Percentiles rank a stretch among this genome's conserved stretches.
Evolutionary conservation across 2,329 filamentous ascomycete species (phyloP).

Genomic region (Botrytis galanthina): DNA sequence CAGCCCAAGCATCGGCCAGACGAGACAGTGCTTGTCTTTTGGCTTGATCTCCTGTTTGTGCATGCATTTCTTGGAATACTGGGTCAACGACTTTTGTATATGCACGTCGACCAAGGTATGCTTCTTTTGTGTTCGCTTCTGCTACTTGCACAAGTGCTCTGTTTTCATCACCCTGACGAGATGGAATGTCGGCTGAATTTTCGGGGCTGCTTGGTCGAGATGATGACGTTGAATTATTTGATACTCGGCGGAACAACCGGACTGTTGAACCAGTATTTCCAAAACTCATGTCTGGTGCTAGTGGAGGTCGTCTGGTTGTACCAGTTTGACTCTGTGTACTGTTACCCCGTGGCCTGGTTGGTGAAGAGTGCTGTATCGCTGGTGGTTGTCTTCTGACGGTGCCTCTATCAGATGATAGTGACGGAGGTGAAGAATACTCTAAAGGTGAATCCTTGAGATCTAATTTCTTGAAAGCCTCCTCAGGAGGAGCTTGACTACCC

Average conservation of each 20-base stretch:
- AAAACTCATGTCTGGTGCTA: constrained; percentile 88
- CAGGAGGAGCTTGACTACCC: constrained; percentile 40
- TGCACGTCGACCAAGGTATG: constrained; percentile 73
- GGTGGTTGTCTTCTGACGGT: constrained; percentile 49
- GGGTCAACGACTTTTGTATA: constrained; percentile 82
- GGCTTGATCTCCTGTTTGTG: constrained; percentile 66
- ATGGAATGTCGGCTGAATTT: constrained; percentile 29
- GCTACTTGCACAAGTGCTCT: constrained; percentile 48
- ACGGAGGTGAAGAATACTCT: constrained; percentile 53
- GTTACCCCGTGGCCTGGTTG: constrained; percentile 34
- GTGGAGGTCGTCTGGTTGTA: constrained; percentile 61
- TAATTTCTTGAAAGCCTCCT: constrained; percentile 59
- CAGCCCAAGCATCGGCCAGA: constrained; percentile 80
- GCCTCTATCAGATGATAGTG: constrained; percentile 57
- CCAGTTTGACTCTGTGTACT: constrained; percentile 34
- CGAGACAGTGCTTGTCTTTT: constrained; percentile 82
- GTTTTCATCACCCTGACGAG: constrained; percentile 57
- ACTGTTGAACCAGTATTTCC: constrained; percentile 92
- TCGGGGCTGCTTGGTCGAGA: constrained; percentile 28
- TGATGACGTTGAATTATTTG: constrained; percentile 53
- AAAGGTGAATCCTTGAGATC: constrained; percentile 61
- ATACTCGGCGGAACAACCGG: constrained; percentile 85
- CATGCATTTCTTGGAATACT: constrained; percentile 78
- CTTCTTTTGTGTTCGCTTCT: constrained; percentile 72
- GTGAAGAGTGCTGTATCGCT: constrained; percentile 34